phyloP scores from a whole-genome alignment of 148 eudicot species.

The Persicaria maculosa region DNA sequence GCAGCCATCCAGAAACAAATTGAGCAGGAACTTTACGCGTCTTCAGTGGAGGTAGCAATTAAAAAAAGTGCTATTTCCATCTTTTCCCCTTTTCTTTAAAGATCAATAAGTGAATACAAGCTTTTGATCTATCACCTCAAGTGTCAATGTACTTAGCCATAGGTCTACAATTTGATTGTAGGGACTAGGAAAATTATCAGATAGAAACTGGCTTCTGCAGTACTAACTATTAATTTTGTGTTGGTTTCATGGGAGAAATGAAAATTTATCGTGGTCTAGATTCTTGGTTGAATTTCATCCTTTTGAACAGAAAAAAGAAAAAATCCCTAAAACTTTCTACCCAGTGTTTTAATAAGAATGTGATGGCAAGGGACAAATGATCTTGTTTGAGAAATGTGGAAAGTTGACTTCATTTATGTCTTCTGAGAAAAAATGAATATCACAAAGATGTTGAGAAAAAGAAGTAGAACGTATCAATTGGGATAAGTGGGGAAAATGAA shows the following conservation, averaged over 20 bases:
- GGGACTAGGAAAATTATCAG: not conserved
- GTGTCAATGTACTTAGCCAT: not conserved
- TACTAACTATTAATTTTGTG: not conserved
- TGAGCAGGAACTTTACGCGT: slow-evolving; percentile 71
- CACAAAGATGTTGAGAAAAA: not conserved
- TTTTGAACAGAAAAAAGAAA: not conserved
- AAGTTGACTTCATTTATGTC: not conserved
- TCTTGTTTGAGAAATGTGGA: not conserved
- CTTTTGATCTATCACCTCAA: not conserved
- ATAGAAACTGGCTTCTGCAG: slow-evolving; percentile 3
- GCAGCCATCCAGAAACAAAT: slow-evolving; percentile 87
- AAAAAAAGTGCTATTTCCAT: not conserved
- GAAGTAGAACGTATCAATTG: not conserved
- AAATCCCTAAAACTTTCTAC: not conserved
- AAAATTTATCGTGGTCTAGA: not conserved
- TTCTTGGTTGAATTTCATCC: not conserved
- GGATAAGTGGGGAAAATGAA: not conserved
- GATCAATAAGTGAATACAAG: not conserved
- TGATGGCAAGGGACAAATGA: not conserved
- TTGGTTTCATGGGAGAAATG: not conserved
- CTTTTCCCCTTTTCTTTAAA: not conserved
- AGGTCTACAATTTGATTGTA: not conserved
- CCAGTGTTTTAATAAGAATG: not conserved
- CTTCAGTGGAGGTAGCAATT: slow-evolving; percentile 59
- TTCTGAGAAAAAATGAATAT: not conserved